A percentile compares a stretch with the other conserved stretches of the same genome.
Conservation (phyloP, 1,139 yeast species). For the Debaryomyces singareniensis region DNA sequence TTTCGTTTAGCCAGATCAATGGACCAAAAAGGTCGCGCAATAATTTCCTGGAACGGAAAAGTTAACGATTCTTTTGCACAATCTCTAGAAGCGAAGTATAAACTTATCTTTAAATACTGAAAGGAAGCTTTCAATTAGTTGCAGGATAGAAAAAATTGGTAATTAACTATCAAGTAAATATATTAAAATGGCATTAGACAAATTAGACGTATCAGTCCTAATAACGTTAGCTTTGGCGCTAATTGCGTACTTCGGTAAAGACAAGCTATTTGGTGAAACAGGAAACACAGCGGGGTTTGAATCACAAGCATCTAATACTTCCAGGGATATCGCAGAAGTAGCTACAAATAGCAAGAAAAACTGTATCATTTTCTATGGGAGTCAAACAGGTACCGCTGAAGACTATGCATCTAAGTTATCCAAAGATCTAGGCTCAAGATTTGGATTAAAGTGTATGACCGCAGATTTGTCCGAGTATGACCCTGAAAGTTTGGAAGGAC, state of each 20-base stretch:
- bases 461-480: constrained; percentile 86
- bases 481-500: constrained; percentile 62
- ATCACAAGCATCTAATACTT: constrained; percentile 28
- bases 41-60: too few species aligned
- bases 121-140: too few species aligned
- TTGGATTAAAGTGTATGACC: constrained; percentile 76
- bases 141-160: too few species aligned
- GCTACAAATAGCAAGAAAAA: constrained; percentile 63
- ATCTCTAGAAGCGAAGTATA: too few species aligned
- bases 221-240: constrained; percentile 60
- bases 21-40: too few species aligned
- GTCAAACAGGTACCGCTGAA: constrained; percentile 99
- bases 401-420: constrained; percentile 90
- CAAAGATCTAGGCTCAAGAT: constrained; percentile 78
- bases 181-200: constrained; percentile 9
- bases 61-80: too few species aligned
- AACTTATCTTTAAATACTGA: too few species aligned
- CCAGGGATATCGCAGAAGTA: constrained; percentile 61
- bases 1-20: too few species aligned
- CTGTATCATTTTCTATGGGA: constrained; percentile 80
- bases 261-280: constrained; percentile 39
- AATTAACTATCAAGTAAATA: too few species aligned
- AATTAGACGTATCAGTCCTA: constrained; percentile 66
- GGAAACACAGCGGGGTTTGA: constrained; percentile 37
- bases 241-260: constrained; percentile 62